Conservation (phyloP, 2,329 filamentous ascomycete genomes). For the Cladophialophora carrionii region DNA sequence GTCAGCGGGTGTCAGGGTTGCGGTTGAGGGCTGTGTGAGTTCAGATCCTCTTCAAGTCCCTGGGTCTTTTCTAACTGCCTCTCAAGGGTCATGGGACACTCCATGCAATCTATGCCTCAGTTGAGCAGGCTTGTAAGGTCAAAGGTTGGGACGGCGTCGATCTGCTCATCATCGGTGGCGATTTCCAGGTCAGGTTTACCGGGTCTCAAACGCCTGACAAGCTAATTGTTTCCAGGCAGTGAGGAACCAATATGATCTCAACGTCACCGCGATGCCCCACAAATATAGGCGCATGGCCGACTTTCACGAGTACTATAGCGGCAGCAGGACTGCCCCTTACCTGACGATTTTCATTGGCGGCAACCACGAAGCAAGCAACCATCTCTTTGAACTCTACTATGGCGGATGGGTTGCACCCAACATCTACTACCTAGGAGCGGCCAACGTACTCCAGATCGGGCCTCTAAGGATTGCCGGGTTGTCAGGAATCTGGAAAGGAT, state of each 20-base stretch:
- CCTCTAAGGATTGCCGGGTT: constrained; percentile 85
- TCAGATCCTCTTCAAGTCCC: constrained; percentile 11
- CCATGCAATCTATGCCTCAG: constrained; percentile 84
- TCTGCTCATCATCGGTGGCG: constrained; percentile 89
- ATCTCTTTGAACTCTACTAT: constrained; percentile 91
- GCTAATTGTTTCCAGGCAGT: constrained; percentile 63
- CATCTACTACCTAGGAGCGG: constrained; percentile 94
- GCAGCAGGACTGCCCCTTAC: constrained; percentile 74
- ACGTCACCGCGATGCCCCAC: constrained; percentile 82
- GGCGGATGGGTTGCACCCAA: constrained; percentile 96
- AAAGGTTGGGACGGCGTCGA: constrained; percentile 83
- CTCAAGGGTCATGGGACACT: constrained; percentile 84
- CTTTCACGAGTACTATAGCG: constrained; percentile 92
- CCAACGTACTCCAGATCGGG: constrained; percentile 83
- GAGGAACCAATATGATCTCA: constrained; percentile 84
- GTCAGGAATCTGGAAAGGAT: constrained; percentile 93
- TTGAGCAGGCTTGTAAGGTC: constrained; percentile 67
- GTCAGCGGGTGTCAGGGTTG: constrained; percentile 64
- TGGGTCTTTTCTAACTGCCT: constrained; percentile 13
- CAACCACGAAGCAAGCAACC: constrained; percentile 91
- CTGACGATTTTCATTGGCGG: constrained; percentile 90
- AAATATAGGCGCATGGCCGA: constrained; percentile 90
- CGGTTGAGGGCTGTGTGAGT: constrained; percentile 83
- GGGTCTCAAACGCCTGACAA: constrained; percentile 16
- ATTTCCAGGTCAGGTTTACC: constrained; percentile 75